Evolutionary conservation across 2,329 filamentous ascomycete genomes (phyloP), one percentile per base, ranked within the genome.

Genomic region (Fusarium succisae): DNA sequence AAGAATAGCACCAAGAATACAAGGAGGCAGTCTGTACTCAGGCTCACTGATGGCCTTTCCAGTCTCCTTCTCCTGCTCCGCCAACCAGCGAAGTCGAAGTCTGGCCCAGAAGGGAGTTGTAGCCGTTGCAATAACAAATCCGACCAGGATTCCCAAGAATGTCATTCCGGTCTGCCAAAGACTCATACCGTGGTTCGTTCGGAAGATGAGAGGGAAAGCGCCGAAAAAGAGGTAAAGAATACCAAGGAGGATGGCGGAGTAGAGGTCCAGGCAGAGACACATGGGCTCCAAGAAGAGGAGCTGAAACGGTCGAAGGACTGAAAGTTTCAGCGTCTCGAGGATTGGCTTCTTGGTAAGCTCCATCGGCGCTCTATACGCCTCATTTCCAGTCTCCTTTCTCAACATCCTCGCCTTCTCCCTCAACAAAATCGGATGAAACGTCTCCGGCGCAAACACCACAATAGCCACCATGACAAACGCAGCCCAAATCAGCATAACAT

Each of bases 191-290:
- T 96, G 91, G 38, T 92, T 91, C 39, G 87, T 88, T 30, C 86
- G 81, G 79, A 97, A 97, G 13, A 97, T 90, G n/a, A 96, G 83
- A 5, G 91, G 88, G 72, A 96, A 96, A 0, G 94, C 93, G 13
- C 93, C 94, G 79, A 96, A 96, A 84, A 96, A 96, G 8, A 96
- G 88, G 79, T 97, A 97, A 2, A 97, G 83, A 28, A 96, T 91
- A 3, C 94, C 94, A 7, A 97, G 85, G 14, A 97, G 84, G 53
- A 97, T 89, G n/a, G 93, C 93, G 0, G 93, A 94, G 76, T 94
- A 93, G 17, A 95, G 83, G 80, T 93, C 94, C 26, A 97, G 88
- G 64, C 91, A 89, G 61, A 95, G 84, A 64, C 91, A 92, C 93
- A 97, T 97, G 47, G 93, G 93, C 83, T 96, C 94, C 50, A 92